These are phyloP conservation scores for Rutstroemia sp. DNA, from an alignment of 2,329 filamentous ascomycete genomes.

Conservation along the genomic window DNA sequence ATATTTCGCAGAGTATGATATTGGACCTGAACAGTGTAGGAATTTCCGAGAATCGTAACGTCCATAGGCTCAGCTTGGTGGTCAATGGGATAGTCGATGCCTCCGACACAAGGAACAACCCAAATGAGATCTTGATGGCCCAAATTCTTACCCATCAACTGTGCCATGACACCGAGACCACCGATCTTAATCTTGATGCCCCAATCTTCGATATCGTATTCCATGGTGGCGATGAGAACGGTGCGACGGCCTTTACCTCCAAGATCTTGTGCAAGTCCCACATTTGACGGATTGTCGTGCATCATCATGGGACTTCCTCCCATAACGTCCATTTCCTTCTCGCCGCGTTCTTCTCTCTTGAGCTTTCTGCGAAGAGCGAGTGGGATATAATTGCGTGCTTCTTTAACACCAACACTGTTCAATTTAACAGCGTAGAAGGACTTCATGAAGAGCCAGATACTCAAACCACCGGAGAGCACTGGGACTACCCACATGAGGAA, in stretches of 20 bases:
- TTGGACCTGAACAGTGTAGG: slow-evolving; percentile 55
- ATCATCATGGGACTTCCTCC: slow-evolving; percentile 6
- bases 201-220: slow-evolving; percentile 67
- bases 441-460: slow-evolving; percentile 50
- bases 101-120: slow-evolving; percentile 56
- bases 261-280: slow-evolving; percentile 4
- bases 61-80: slow-evolving; percentile 52
- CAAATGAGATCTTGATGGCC: slow-evolving; percentile 58
- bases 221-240: slow-evolving; percentile 62
- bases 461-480: slow-evolving; percentile 39
- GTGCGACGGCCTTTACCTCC: slow-evolving; percentile 33
- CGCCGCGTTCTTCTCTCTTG: slow-evolving; percentile 20
- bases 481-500: slow-evolving; percentile 48
- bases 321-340: slow-evolving; percentile 15
- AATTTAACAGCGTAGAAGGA: slow-evolving; percentile 49
- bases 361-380: slow-evolving; percentile 31
- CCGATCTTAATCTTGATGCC: slow-evolving; percentile 65
- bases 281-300: slow-evolving; percentile 2
- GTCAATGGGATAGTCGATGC: slow-evolving; percentile 55
- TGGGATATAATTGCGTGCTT: slow-evolving; percentile 38
- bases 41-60: slow-evolving; percentile 52
- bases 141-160: slow-evolving; percentile 55
- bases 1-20: slow-evolving; percentile 58
- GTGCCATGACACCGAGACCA: slow-evolving; percentile 62
- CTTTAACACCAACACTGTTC: slow-evolving; percentile 48